Base-by-base conservation (phyloP, 192 early-diverging fungal species). In the Umbelopsis isabellina region DNA sequence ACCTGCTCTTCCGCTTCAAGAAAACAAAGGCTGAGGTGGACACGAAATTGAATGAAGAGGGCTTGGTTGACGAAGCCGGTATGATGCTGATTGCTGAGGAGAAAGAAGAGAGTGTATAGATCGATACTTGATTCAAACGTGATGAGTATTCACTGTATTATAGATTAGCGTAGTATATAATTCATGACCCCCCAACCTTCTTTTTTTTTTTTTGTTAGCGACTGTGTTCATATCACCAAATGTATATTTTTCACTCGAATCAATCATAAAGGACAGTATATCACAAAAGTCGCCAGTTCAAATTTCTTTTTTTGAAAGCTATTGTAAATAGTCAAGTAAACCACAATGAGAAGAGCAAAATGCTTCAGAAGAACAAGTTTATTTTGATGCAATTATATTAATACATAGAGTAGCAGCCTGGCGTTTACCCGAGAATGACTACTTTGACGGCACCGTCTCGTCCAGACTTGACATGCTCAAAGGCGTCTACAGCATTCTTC, bases 401-500 rank as follows among this genome's bases (percentile, higher is more conserved):
- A 21, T 61, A 61, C 33, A 27, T 27, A 61, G 18, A 61, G 33
- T 10, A 61, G 33, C 13, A 33, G 8, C 27, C 4, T 12, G 13
- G 23, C 15, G 13, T 22, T 68, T 55, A 70, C 7, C 65, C 70
- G 22, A 75, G 61, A 66, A 83, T 83, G 48, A 74, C 51, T 16
- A 77, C 73, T 71, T 83, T 83, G 72, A 83, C 78, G 45, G 75
- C 72, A 53, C 73, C 73, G 27, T 80, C 70, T 10, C 73, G 67
- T 45, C 73, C 73, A 13, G 72, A 49, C 48, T 64, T 71, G 20
- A 78, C 81, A 21, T 74, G 79, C 64, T 83, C 67, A 50, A 83
- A 83, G 23, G 78, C 81, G 53, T 77, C 50, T 16, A 83, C 15
- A 8, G 78, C 72, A 30, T 80, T 71, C 12, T 80, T 53, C 20